Base-by-base conservation (phyloP, 495 filamentous ascomycete genomes). In the Tuber brumale region DNA sequence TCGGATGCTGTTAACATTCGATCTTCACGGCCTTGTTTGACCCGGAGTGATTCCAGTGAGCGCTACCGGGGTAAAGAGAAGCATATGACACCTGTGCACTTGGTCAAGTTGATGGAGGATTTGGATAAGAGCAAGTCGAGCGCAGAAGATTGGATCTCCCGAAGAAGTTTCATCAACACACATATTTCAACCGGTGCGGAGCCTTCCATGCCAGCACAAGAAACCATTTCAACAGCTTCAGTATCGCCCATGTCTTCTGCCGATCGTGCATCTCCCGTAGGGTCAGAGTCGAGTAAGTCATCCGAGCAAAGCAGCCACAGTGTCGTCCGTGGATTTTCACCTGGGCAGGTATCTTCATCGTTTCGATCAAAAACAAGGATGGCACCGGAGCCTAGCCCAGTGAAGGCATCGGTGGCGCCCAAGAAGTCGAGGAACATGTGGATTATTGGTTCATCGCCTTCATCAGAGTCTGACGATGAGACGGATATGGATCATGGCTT, bases 301-400 rank as follows among this genome's bases (percentile, higher is more conserved):
- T 79, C 77, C 19, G 77, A 72, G 84, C 70, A 88, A 80, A 89
- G 88, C 81, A 88, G 87, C 1, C 91, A 92, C 74, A 93, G 90
- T 82, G 87, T 97, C 70, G 90, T 97, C 73, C 90, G 93, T 75
- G 95, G 95, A 35, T 99, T 98, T 84, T 93, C 92, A 0, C 93
- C 92, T 9, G 91, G 91, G 31, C 88, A 90, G 66, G 87, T 93
- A 21, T 92, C 93, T 3, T 91, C 90, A 0, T 92, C 92, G 8
- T 90, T 89, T 80, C 89, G 91, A 76, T 92, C 91, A 43, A 79
- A 81, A 35, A 78, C 83, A 71, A 81, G 83, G 23, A 51, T 85
- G n/a, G 74, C 71, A 21, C 71, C 80, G 16, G 71, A 80, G 39
- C 41, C 69, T n/a, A 41, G 46, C 12, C 45, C 77, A 71, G n/a